phyloP scores from a whole-genome alignment of 495 filamentous ascomycete species.

The Margaritispora aquatica region DNA sequence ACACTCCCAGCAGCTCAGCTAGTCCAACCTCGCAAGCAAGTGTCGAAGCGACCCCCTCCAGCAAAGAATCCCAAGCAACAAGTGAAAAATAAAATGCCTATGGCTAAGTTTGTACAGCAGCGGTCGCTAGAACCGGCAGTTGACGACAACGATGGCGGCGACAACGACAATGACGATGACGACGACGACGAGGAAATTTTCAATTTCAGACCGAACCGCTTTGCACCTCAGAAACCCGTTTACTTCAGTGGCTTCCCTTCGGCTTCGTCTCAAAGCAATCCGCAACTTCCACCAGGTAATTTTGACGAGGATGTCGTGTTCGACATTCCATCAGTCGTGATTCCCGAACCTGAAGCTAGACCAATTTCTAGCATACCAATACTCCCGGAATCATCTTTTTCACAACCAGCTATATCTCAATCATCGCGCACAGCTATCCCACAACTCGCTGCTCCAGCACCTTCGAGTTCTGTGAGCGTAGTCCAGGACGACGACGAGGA shows the following conservation, averaged over 20 bases:
- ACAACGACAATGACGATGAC: no score
- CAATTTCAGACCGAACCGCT: no score
- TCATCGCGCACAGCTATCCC: background rate
- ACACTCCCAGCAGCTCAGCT: no score
- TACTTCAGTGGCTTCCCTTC: no score
- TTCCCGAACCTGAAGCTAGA: background rate
- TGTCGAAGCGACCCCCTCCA: background rate
- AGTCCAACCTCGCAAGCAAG: background rate
- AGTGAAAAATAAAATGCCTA: no score
- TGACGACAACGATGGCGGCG: no score
- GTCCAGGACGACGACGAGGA: background rate
- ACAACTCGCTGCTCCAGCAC: background rate
- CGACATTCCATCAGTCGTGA: background rate
- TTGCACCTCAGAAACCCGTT: no score
- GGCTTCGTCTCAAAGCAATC: no score
- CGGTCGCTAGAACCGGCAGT: no score
- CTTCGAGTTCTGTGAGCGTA: background rate
- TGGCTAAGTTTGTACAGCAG: no score
- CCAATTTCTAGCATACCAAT: background rate
- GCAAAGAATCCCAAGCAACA: no score
- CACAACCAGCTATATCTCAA: background rate
- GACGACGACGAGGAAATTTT: no score
- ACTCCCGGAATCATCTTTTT: background rate
- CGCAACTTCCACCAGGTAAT: background rate
- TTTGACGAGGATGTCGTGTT: background rate